Base-by-base conservation (phyloP, 805 yeast species). In the Kazachstania taianensis region DNA sequence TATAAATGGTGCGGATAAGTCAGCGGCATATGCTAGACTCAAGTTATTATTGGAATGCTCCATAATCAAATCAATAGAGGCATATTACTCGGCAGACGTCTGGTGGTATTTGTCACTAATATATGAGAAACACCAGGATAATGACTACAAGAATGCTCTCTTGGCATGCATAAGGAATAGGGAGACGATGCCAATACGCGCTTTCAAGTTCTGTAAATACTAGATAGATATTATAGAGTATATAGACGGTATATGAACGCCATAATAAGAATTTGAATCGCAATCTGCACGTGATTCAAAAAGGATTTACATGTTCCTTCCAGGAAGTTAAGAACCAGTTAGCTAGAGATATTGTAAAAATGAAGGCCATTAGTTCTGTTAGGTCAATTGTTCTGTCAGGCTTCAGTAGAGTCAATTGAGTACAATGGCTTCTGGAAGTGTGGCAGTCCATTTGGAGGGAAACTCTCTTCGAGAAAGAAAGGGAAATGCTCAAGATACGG, bases 31-130 rank as follows among this genome's bases (percentile, higher is more conserved):
- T n/a, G 73, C 78, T 3, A 59, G 82, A 41, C 53, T 74, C 49
- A 63, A 52, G 31, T 44, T 63, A 12, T 43, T 67, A 15, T 44
- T 70, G 17, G 72, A 68, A 41, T 49, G 52, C 3, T 49, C 57
- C 18, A 48, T 59, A 2, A 53, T 54, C 9, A 56, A 50, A 28
- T 55, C 61, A 2, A 52, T 60, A n/a, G 64, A 66, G 12, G 75
- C 73, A 8, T 53, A 66, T 13, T 49, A 53, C 36, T 55, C 62
- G 9, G 60, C 75, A 6, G 94, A 84, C 53, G 66, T 79, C 9
- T 80, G 87, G 81, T 78, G 74, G 70, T 69, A 70, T 37, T 61
- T 82, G 39, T 72, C 84, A 2, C 57, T 66, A 43, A 67, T 81
- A 16, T 80, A 80, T 52, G 86, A 78, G 42, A 61, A 51, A 18